Conservation (phyloP, 306 rosid species). For the Mimosa pudica region DNA sequence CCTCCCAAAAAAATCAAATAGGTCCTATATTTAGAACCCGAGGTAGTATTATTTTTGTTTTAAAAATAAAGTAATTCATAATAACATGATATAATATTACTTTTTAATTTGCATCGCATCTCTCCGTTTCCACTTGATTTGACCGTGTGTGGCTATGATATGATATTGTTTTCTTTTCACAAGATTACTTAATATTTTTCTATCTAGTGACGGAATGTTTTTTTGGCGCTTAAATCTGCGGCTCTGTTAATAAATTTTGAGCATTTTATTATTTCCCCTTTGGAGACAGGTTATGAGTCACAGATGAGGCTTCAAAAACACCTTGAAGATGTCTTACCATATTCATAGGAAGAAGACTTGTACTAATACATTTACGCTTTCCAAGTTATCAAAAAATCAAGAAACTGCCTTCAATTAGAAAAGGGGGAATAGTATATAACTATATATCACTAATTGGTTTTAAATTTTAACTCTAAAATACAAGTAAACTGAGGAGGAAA, state of each 20-base stretch:
- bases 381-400: background rate
- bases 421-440: background rate
- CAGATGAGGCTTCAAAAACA: background rate
- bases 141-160: background rate
- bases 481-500: background rate
- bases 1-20: no score
- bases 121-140: background rate
- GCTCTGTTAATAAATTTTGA: background rate
- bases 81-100: background rate
- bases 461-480: background rate
- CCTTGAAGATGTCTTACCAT: background rate
- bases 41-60: no score
- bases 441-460: no score
- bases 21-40: no score
- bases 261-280: background rate
- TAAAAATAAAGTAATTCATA: no score
- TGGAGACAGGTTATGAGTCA: background rate
- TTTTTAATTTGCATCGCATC: background rate
- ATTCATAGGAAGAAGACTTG: background rate
- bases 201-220: background rate
- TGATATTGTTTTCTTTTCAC: background rate
- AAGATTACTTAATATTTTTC: no score
- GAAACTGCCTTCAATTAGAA: background rate
- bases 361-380: no score
- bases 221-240: no score